phyloP scores from a whole-genome alignment of 257 asterid species.

The Mitragyna speciosa region DNA sequence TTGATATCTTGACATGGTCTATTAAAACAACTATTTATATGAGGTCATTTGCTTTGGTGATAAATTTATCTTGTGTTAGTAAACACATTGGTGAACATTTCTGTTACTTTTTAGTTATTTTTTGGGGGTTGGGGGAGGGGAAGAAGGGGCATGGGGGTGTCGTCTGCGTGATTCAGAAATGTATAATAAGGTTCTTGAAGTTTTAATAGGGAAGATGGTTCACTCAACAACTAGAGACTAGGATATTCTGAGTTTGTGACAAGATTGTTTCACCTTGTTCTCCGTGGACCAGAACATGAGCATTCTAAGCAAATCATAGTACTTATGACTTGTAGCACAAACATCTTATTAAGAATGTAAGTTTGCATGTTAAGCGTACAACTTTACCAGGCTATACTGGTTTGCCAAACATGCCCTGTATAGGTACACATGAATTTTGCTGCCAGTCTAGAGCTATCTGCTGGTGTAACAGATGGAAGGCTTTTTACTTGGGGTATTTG shows the following conservation, averaged over 20 bases:
- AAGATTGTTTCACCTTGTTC: not conserved
- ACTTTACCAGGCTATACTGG: not conserved
- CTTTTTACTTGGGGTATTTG: not conserved
- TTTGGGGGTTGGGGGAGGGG: no score
- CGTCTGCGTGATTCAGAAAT: not conserved
- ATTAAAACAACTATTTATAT: not conserved
- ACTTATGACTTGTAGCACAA: not conserved
- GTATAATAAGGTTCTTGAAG: no score
- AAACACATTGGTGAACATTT: not conserved
- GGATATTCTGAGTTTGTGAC: not conserved
- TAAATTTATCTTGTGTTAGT: not conserved
- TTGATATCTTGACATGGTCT: constrained; percentile 2
- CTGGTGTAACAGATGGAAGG: not conserved
- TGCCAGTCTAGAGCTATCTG: not conserved
- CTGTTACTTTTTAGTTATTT: not conserved
- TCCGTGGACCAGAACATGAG: not conserved
- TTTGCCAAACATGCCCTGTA: not conserved
- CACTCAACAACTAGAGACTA: not conserved
- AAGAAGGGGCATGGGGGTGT: not conserved
- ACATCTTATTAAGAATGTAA: not conserved
- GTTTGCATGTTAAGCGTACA: not conserved
- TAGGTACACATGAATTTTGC: not conserved
- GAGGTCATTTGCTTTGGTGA: constrained; percentile 4
- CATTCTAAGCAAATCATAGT: not conserved
- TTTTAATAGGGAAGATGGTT: not conserved